phyloP scores from a whole-genome alignment of 495 filamentous ascomycete genomes.

The Penicillium daleae region DNA sequence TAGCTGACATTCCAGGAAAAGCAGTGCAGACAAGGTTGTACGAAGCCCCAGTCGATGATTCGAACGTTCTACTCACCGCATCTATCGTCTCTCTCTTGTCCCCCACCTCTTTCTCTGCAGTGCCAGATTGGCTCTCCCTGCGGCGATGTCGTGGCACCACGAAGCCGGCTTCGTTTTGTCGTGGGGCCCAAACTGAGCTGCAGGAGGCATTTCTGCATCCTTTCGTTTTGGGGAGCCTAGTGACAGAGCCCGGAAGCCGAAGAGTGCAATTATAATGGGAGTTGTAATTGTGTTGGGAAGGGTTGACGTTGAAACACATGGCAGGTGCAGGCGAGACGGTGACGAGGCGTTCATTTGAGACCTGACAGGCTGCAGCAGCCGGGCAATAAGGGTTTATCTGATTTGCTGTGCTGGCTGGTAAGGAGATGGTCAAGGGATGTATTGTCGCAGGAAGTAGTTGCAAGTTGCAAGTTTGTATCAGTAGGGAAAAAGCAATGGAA shows the following conservation, averaged over 20 bases:
- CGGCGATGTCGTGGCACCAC: slow-evolving; percentile 49
- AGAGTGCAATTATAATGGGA: background rate
- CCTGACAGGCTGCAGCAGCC: background rate
- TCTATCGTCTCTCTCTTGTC: slow-evolving; percentile 9
- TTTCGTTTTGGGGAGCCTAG: slow-evolving; percentile 22
- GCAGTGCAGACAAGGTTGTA: background rate
- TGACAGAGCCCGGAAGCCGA: background rate
- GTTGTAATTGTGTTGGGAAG: background rate
- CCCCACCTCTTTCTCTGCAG: slow-evolving; percentile 7
- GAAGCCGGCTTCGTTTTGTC: slow-evolving; percentile 21
- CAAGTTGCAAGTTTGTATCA: background rate
- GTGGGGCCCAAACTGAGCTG: slow-evolving; percentile 27
- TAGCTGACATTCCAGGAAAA: background rate
- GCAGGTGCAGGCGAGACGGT: slow-evolving; percentile 14
- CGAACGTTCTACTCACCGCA: slow-evolving; percentile 19
- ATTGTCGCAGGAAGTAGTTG: background rate
- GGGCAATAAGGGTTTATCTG: background rate
- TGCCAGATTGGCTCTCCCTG: slow-evolving; percentile 34
- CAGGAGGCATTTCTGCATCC: slow-evolving; percentile 28
- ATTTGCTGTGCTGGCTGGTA: background rate
- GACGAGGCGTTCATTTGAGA: slow-evolving; percentile 1
- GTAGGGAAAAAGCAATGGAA: background rate
- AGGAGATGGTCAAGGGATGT: background rate
- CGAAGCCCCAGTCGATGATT: background rate
- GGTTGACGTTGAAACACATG: slow-evolving; percentile 23